phyloP scores from a whole-genome alignment of 1,284 basidiomycete genomes.

The Leccinum angustisporum region DNA sequence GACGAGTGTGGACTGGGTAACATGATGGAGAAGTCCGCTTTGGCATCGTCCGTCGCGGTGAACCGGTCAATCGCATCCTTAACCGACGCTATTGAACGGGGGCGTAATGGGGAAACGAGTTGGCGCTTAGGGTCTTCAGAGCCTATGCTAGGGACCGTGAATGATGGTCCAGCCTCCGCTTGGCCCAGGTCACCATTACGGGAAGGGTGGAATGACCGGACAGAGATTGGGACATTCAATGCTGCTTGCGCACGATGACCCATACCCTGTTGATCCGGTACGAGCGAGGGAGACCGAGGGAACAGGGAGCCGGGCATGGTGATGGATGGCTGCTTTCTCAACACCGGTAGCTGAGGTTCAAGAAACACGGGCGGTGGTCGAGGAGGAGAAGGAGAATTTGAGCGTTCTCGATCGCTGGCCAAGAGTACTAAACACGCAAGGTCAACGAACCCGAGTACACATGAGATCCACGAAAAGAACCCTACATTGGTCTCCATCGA shows the following conservation, averaged over 20 bases:
- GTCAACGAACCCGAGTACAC: constrained; percentile 4
- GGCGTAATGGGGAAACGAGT: constrained; percentile 32
- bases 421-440: constrained; percentile 21
- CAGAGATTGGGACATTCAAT: not conserved
- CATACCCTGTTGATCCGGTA: constrained; percentile 41
- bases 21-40: constrained; percentile 42
- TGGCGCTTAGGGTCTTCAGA: constrained; percentile 12
- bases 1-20: constrained; percentile 35
- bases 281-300: constrained; percentile 64
- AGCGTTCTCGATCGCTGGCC: constrained; percentile 22
- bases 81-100: constrained; percentile 37
- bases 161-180: constrained; percentile 22
- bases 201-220: not conserved
- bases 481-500: constrained; percentile 23
- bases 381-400: constrained; percentile 24
- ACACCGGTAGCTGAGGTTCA: constrained; percentile 34
- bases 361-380: constrained; percentile 23
- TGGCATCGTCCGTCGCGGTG: constrained; percentile 32
- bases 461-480: not conserved
- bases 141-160: not conserved
- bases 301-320: constrained; percentile 81
- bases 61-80: constrained; percentile 46
- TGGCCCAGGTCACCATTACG: not conserved
- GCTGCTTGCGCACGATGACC: not conserved
- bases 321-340: constrained; percentile 43